phyloP scores from a whole-genome alignment of 2,329 filamentous ascomycete genomes.

The Scolecobasidium constrictum region DNA sequence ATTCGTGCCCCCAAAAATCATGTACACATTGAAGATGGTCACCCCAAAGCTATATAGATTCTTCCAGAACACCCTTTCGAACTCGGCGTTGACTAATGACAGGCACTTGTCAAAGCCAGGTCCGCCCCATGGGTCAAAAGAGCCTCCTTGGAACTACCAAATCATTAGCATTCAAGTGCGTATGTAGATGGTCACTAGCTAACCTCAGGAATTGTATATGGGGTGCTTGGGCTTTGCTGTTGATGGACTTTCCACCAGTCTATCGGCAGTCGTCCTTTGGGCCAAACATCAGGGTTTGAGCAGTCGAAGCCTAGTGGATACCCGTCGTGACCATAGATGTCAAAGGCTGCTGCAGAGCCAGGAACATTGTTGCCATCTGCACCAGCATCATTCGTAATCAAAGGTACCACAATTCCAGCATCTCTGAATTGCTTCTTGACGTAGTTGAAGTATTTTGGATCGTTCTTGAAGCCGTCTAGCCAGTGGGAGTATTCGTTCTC shows the following conservation, averaged over 20 bases:
- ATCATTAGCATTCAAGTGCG: constrained; percentile 1
- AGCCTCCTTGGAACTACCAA: constrained; percentile 54
- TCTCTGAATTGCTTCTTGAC: constrained; percentile 57
- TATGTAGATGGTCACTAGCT: constrained; percentile 11
- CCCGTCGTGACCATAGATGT: constrained; percentile 57
- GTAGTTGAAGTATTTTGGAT: constrained; percentile 58
- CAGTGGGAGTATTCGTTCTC: constrained; percentile 67
- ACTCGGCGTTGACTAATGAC: constrained; percentile 58
- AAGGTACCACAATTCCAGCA: constrained; percentile 61
- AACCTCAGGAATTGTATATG: constrained; percentile 52
- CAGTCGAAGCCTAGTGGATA: constrained; percentile 54
- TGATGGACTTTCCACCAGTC: constrained; percentile 44
- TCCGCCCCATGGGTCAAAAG: constrained; percentile 67
- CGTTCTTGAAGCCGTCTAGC: constrained; percentile 40
- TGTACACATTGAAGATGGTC: constrained; percentile 62
- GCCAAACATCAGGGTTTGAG: constrained; percentile 52
- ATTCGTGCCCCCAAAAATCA: constrained; percentile 73
- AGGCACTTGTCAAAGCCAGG: constrained; percentile 57
- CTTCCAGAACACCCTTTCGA: constrained; percentile 71
- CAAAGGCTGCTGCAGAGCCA: constrained; percentile 44
- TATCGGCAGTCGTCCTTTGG: constrained; percentile 43
- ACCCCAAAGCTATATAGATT: constrained; percentile 57
- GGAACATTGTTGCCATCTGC: constrained; percentile 52
- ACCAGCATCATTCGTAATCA: constrained; percentile 65
- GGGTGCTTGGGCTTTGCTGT: constrained; percentile 52